Conservation (phyloP, 2,329 filamentous ascomycete genomes). For the Pseudogymnoascus sp. region DNA sequence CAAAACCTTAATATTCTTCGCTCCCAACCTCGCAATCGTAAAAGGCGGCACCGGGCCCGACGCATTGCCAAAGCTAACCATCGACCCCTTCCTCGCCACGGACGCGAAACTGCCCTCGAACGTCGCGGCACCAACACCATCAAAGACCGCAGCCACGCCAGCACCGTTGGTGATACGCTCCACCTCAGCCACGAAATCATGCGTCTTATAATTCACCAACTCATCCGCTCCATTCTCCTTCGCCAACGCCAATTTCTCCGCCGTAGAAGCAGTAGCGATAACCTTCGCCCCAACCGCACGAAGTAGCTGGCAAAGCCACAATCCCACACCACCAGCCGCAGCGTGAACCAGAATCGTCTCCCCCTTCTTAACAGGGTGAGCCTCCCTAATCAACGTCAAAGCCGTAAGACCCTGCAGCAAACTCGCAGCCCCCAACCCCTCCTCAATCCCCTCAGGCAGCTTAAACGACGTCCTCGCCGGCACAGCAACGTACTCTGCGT, state of each 20-base stretch:
- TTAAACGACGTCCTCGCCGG: conserved; percentile 46
- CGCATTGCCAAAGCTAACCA: conserved; percentile 76
- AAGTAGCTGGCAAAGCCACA: conserved; percentile 68
- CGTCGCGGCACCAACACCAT: conserved; percentile 76
- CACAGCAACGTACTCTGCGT: conserved; percentile 48
- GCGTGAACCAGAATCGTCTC: conserved; percentile 82
- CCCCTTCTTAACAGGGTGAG: conserved; percentile 58
- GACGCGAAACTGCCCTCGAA: conserved; percentile 71
- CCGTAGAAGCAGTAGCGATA: conserved; percentile 69
- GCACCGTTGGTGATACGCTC: conserved; percentile 61
- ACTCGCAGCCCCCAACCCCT: conserved; percentile 56
- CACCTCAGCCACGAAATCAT: conserved; percentile 49
- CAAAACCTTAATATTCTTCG: conserved; percentile 70
- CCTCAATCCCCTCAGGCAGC: conserved; percentile 53
- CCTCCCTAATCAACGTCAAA: conserved; percentile 67
- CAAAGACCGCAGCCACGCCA: conserved; percentile 72
- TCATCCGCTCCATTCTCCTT: conserved; percentile 61
- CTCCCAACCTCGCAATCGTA: conserved; percentile 43
- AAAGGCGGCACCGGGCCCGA: conserved; percentile 68
- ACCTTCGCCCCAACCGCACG: conserved; percentile 62
- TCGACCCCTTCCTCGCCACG: conserved; percentile 65
- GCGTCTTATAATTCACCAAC: conserved; percentile 60
- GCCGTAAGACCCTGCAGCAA: conserved; percentile 80
- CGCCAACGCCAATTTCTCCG: conserved; percentile 64
- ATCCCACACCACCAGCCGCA: conserved; percentile 73